Evolutionary conservation across 75 land plant species (phyloP).

Genomic region (Larix kaempferi): DNA sequence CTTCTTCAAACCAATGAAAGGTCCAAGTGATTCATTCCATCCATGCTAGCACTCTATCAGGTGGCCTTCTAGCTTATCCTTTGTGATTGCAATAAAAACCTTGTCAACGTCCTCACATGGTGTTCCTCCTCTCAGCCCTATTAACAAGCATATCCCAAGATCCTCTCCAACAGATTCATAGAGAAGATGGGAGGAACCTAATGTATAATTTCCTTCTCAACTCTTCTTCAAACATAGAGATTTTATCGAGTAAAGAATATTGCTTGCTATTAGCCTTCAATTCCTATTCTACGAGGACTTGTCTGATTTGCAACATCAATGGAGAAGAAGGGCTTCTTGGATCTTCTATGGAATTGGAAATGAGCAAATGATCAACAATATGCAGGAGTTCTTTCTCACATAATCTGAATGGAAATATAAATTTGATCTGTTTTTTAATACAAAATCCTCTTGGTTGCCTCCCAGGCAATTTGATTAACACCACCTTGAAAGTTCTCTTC

Average conservation of each 20-base stretch:
- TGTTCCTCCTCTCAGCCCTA: conserved; percentile 28
- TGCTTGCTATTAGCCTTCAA: conserved; percentile 18
- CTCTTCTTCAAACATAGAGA: conserved; percentile 27
- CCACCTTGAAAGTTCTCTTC: no score
- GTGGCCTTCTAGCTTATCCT: conserved; percentile 33
- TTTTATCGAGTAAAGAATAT: conserved; percentile 26
- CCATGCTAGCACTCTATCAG: conserved; percentile 41
- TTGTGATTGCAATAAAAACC: conserved; percentile 35
- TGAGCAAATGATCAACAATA: conserved; percentile 33
- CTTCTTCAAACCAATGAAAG: conserved; percentile 1
- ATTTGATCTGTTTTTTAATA: conserved; percentile 17
- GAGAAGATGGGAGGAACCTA: conserved; percentile 20
- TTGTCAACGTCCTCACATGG: conserved; percentile 51
- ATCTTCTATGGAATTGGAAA: conserved; percentile 47
- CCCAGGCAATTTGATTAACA: conserved; percentile 39
- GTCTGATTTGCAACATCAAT: no score
- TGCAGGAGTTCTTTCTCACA: conserved; percentile 54
- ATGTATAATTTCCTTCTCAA: conserved; percentile 20
- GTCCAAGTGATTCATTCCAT: conserved; percentile 47
- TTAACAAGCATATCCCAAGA: conserved; percentile 30
- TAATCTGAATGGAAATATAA: conserved; percentile 33
- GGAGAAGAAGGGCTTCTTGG: conserved; percentile 35
- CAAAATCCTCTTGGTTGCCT: conserved; percentile 38
- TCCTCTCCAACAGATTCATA: conserved; percentile 40
- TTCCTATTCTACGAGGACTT: conserved; percentile 57